Percentiles rank a stretch among this genome's conserved stretches.
These are phyloP conservation scores for Artomyces pyxidatus DNA, from an alignment of 768 basidiomycete species.

Conservation along the genomic window DNA sequence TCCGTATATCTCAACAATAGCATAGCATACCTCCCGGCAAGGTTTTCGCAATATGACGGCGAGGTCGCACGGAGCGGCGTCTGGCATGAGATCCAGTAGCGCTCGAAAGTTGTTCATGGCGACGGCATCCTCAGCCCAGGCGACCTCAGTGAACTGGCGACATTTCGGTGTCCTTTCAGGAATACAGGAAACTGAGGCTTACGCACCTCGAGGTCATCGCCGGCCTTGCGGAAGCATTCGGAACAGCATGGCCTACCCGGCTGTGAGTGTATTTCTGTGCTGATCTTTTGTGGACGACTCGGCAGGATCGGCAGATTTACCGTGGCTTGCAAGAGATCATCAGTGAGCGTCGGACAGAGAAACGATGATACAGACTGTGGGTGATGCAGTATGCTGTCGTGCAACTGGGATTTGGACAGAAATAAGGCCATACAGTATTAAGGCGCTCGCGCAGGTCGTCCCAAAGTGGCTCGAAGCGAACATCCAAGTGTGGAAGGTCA, in stretches of 20 bases:
- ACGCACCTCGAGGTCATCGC: too few relatives aligned
- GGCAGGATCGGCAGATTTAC: too few relatives aligned
- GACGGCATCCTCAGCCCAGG: constrained; percentile 5
- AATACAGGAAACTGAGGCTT: background rate
- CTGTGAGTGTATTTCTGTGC: background rate
- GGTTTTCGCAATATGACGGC: constrained; percentile 12
- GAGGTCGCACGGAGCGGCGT: constrained; percentile 10
- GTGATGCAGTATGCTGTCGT: constrained; percentile 17
- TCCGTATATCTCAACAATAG: too few relatives aligned
- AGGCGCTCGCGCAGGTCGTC: constrained; percentile 9
- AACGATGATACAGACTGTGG: constrained; percentile 15
- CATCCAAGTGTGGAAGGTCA: background rate
- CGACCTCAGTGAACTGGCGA: background rate
- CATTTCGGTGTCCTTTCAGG: background rate
- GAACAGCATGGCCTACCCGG: background rate
- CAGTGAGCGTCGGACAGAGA: too few relatives aligned
- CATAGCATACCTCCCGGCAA: constrained; percentile 9
- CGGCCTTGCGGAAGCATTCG: too few relatives aligned
- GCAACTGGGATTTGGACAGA: constrained; percentile 22
- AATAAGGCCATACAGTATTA: constrained; percentile 14
- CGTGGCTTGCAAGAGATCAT: too few relatives aligned
- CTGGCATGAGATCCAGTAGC: constrained; percentile 12
- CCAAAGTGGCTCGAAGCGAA: constrained; percentile 4
- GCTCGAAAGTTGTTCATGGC: constrained; percentile 7
- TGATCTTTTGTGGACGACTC: background rate